Base-by-base conservation (phyloP, 768 basidiomycete species). In the Leccinum aurantiacum region DNA sequence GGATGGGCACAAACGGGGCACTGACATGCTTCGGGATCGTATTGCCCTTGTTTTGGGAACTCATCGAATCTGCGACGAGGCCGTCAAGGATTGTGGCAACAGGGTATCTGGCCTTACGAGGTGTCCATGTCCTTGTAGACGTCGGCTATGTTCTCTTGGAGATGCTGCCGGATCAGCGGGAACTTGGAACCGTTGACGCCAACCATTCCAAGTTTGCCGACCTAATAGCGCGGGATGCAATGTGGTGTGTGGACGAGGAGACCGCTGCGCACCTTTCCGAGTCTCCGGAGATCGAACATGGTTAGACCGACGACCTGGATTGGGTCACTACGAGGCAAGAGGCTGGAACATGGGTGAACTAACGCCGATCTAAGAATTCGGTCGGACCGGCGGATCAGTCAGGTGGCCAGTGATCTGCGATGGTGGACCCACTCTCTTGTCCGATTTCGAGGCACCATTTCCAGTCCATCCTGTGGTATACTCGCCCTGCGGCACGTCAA, bases 381-480 rank as follows among this genome's bases (percentile, higher is more conserved):
- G 68, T 46, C 29, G 17, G 53, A 22, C 51, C 10, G 9, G 51
- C 50, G 5, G 53, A 54, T 61, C 24, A 47, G 33, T 44, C 6
- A 22, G 31, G 48, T 3, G 31, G 6, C 19, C 10, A 5, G 44
- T n/a, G 13, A 47, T 6, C 33, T 7, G 41, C 8, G 44, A 57
- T 44, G 29, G 50, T 13, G 17, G 13, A 58, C 78, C 57, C 58
- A 90, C 92, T 82, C 94, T 97, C 78, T 96, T 96, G 77, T 96
- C 95, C 6, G 93, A 95, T 69, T 88, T 92, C 15, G 93, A 95
- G 47, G 91, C 92, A n/a, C 94, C 94, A 38, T 89, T 85, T 13
- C 86, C 87, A 10, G 91, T 93, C 91, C 91, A 96, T 71, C 95
- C 94, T 54, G 94, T 96, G 62, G 94, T 96, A 72, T 96, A 96